These are phyloP conservation scores for Sechiopsis laciniata DNA, from an alignment of 306 rosid genomes.

Conservation along the genomic window DNA sequence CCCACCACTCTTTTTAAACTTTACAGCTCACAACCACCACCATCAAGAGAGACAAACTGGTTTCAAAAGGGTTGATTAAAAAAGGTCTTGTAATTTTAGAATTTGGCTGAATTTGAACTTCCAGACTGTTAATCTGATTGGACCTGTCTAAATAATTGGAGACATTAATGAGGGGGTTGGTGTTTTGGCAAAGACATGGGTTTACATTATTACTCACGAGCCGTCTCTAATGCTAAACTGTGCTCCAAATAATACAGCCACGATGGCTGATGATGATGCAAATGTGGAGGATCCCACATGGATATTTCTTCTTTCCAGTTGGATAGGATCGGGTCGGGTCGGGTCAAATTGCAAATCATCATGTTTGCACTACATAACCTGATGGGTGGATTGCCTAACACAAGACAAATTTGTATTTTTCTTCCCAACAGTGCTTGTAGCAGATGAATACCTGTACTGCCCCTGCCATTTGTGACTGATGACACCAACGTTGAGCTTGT, in stretches of 20 bases:
- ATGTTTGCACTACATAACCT: neutral
- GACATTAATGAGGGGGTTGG: constrained; percentile 13
- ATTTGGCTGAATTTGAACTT: neutral
- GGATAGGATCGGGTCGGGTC: neutral
- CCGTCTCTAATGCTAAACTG: neutral
- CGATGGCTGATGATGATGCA: constrained; percentile 1
- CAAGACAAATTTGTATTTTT: neutral
- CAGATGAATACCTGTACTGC: neutral
- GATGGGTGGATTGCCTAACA: neutral
- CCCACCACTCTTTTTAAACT: constrained; percentile 6
- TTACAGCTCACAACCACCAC: neutral
- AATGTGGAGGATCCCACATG: constrained; percentile 16
- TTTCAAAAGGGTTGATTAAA: constrained; percentile 22
- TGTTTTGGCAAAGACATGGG: constrained; percentile 13
- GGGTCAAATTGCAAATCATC: neutral
- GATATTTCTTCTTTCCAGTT: neutral
- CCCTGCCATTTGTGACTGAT: constrained; percentile 6
- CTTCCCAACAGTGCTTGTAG: neutral
- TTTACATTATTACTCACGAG: constrained; percentile 17
- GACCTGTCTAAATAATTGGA: constrained; percentile 14
- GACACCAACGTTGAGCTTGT: neutral
- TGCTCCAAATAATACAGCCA: neutral
- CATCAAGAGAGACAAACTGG: neutral
- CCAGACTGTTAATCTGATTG: constrained; percentile 18
- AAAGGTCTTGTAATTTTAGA: neutral